Evolutionary conservation across 208 protist species (phyloP), one percentile per base, ranked within the genome.

Genomic region (Blastocrithidia nonstop): DNA sequence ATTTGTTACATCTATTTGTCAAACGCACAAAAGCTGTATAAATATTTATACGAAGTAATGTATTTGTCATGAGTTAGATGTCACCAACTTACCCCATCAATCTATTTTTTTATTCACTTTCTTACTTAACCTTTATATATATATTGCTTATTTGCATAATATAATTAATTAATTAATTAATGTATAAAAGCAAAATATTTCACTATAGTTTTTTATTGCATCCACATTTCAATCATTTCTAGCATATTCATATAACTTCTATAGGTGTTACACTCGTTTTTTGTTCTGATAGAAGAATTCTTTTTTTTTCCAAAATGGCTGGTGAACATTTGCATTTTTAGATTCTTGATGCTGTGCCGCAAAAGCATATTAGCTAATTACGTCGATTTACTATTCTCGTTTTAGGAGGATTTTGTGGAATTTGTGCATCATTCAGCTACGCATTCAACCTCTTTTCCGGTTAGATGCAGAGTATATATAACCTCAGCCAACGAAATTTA

Each of bases 401-500:
- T 35, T 35, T 35, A n/a, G 13, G 13, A n/a, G n/a, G 29, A n/a
- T 35, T 35, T n/a, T 35, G n/a, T n/a, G n/a, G n/a, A 36, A 61
- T 74, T 43, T 67, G 51, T 24, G 53, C 59, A 11, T 83, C 73
- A 6, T 56, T 57, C 3, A 54, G 31, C 22, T 83, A 77, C 39
- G 57, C 66, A 29, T 79, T 63, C 50, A 84, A 77, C 42, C 53
- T 84, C 6, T 74, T 48, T 65, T 50, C 46, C 56, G 42, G 1
- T 27, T 13, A n/a, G n/a, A 17, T 84, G 21, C 65, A 72, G 31
- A 7, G 26, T 4, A 46, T 47, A 24, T 76, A 66, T 29, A 40
- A 66, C 31, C 65, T 65, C 22, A 49, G 45, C n/a, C 57, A 54
- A 19, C 66, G 57, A 15, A 38, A 75, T 31, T 69, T 84, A 46